A percentile compares a stretch with the other conserved stretches of the same genome.
Evolutionary conservation across 371 early-diverging fungal species (phyloP).

Genomic region (Blastocladiella emersonii): DNA sequence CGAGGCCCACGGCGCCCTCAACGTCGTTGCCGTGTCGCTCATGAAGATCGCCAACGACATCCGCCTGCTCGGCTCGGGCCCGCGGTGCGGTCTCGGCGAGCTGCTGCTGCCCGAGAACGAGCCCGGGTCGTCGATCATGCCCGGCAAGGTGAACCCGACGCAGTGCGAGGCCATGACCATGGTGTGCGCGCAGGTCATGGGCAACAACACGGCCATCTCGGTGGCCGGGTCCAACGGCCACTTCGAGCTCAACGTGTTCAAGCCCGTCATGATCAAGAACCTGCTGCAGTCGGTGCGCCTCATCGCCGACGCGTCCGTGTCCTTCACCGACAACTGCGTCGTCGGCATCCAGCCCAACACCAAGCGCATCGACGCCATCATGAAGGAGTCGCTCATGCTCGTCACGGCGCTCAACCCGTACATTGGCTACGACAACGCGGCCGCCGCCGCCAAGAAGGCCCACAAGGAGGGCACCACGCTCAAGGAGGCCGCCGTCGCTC

Average conservation of each 20-base stretch:
- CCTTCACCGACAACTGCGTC: slow-evolving; percentile 85
- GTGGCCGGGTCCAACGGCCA: slow-evolving; percentile 88
- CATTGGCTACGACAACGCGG: slow-evolving; percentile 77
- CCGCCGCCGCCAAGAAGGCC: slow-evolving; percentile 87
- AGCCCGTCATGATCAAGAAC: slow-evolving; percentile 90
- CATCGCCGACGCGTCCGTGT: slow-evolving; percentile 63
- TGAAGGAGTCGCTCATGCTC: slow-evolving; percentile 78
- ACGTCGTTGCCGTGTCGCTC: slow-evolving; percentile 82
- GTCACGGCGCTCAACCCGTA: slow-evolving; percentile 85
- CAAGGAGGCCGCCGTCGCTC: slow-evolving; percentile 69
- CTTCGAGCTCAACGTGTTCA: slow-evolving; percentile 96
- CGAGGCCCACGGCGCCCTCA: slow-evolving; percentile 83
- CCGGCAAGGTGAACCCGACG: slow-evolving; percentile 94
- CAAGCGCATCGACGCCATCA: slow-evolving; percentile 61
- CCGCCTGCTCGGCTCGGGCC: slow-evolving; percentile 84
- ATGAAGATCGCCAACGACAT: slow-evolving; percentile 97
- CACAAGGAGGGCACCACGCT: slow-evolving; percentile 74
- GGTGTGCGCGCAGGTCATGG: slow-evolving; percentile 95
- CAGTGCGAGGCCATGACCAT: slow-evolving; percentile 97
- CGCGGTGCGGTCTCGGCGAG: slow-evolving; percentile 92
- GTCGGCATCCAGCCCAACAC: slow-evolving; percentile 82
- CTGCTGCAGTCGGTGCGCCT: slow-evolving; percentile 77
- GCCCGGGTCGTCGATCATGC: slow-evolving; percentile 96
- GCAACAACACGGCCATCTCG: slow-evolving; percentile 81
- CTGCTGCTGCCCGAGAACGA: slow-evolving; percentile 88